Percentiles rank a stretch among this genome's conserved stretches.
These are phyloP conservation scores for Chimonanthus praecox DNA, from an alignment of 164 flowering plant species.

Conservation along the genomic window DNA sequence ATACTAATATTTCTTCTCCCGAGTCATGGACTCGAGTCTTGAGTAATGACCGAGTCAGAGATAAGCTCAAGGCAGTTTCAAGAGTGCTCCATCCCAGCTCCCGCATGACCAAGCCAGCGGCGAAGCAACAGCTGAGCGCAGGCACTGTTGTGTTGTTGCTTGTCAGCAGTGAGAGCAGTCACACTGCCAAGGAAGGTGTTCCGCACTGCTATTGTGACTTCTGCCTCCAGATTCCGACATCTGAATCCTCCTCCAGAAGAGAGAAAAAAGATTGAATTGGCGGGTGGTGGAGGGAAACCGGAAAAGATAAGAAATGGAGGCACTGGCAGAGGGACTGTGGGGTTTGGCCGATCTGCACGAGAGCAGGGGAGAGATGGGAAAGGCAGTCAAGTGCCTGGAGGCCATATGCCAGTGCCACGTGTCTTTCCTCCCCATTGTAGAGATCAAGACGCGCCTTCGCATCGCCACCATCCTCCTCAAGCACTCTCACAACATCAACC, in stretches of 20 bases:
- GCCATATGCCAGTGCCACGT: constrained; percentile 74
- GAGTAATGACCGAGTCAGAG: too few species aligned
- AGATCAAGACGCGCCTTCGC: constrained; percentile 83
- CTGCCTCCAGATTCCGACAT: too few species aligned
- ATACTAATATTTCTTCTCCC: too few species aligned
- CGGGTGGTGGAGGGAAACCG: background rate
- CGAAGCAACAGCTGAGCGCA: too few species aligned
- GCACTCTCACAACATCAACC: constrained; percentile 67
- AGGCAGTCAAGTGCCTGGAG: constrained; percentile 82
- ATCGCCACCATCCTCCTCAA: constrained; percentile 64
- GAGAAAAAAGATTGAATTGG: background rate
- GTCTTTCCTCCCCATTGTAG: constrained; percentile 77
- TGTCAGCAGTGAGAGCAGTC: too few species aligned
- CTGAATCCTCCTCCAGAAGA: background rate
- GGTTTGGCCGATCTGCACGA: constrained; percentile 77
- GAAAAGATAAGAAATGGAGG: constrained; percentile 42
- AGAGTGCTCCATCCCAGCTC: too few species aligned
- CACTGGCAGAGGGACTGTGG: constrained; percentile 88
- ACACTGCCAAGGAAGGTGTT: too few species aligned
- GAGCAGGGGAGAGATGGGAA: constrained; percentile 53
- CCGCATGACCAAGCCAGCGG: too few species aligned
- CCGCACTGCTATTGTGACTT: too few species aligned
- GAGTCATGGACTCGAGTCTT: too few species aligned
- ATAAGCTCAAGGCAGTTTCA: too few species aligned
- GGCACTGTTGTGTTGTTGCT: too few species aligned